Base-by-base conservation (phyloP, 768 basidiomycete species). In the Mrakia blollopis region DNA sequence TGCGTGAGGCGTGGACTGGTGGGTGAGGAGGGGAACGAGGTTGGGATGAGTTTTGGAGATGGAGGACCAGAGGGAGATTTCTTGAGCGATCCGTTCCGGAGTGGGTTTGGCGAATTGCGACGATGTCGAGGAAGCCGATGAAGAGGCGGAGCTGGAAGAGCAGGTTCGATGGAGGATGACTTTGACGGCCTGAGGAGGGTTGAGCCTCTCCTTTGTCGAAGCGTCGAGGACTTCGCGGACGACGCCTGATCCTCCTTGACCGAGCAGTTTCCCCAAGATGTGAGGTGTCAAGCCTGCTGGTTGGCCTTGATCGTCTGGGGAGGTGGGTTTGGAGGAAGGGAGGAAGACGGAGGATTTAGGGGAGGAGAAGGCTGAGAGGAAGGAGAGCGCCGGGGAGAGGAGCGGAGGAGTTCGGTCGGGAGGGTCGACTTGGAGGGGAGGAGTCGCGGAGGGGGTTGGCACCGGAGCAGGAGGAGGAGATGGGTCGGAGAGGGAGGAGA, bases 21-120 rank as follows among this genome's bases (percentile, higher is more conserved):
- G 84, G 61, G 88, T 86, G 82, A 94, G 92, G 62, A 96, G 88
- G 16, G 94, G 93, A 23, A 97, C 87, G 78, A 94, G 88, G 80
- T 94, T 90, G 81, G 93, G 92, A 82, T 95, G 94, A 3, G 73
- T 41, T 7, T 25, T 13, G 7, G 76, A 63, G 30, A 77, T 25
- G 47, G 71, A 32, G 47, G 62, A 28, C 76, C 76, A 77, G 32
- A 77, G 72, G 21, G 8, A 0, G 32, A 77, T 73, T 50, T 77
- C 76, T 39, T 62, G 41, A n/a, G 25, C 18, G 1, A 77, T n/a
- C 14, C 67, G 52, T 4, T 21, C n/a, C 21, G 57, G 68, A 9
- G 52, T 50, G 23, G 50, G 73, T 13, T 41, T 35, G 41, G 25
- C 28, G 10, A 32, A 62, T 2, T 44, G 18, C 41, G 60, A 62